A percentile compares a stretch with the other conserved stretches of the same genome.
These are phyloP conservation scores for Phytophthora melonis DNA, from an alignment of 352 stramenopile genomes.

Conservation along the genomic window DNA sequence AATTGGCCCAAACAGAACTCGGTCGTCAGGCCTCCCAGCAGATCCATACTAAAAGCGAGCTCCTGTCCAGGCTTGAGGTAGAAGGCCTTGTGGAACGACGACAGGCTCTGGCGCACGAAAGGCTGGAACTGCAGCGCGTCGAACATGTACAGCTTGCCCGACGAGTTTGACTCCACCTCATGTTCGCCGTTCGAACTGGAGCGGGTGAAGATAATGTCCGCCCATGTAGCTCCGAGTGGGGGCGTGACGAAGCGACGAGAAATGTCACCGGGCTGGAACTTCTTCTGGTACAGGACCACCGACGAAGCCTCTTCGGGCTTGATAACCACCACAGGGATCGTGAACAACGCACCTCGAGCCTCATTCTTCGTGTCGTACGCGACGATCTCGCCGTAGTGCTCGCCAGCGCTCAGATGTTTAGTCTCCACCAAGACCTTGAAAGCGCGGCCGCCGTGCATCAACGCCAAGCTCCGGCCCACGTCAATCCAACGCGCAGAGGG, in stretches of 20 bases:
- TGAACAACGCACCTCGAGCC: constrained; percentile 83
- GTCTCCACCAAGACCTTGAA: constrained; percentile 94
- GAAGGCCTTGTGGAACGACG: constrained; percentile 75
- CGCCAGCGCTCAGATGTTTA: constrained; percentile 73
- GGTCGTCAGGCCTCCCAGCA: constrained; percentile 80
- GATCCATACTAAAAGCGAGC: constrained; percentile 73
- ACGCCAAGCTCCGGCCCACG: constrained; percentile 83
- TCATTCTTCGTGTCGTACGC: constrained; percentile 81
- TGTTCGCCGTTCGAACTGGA: constrained; percentile 38
- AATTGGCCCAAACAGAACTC: constrained; percentile 93
- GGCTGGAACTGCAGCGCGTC: constrained; percentile 91
- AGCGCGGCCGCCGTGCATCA: constrained; percentile 84
- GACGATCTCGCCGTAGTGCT: constrained; percentile 90
- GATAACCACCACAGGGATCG: constrained; percentile 92
- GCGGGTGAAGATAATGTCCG: constrained; percentile 84
- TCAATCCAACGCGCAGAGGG: constrained; percentile 89
- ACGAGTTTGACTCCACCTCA: constrained; percentile 72
- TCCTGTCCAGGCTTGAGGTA: constrained; percentile 75
- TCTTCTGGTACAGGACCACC: constrained; percentile 54
- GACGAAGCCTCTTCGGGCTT: constrained; percentile 70
- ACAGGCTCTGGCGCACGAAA: constrained; percentile 83
- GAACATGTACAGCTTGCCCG: constrained; percentile 86
- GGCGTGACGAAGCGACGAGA: constrained; percentile 86
- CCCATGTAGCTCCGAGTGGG: constrained; percentile 85
- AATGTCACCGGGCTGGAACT: constrained; percentile 72